Evolutionary conservation across 768 basidiomycete species (phyloP), one percentile per base, ranked within the genome.

Genomic region (Ephemerocybe angulata): DNA sequence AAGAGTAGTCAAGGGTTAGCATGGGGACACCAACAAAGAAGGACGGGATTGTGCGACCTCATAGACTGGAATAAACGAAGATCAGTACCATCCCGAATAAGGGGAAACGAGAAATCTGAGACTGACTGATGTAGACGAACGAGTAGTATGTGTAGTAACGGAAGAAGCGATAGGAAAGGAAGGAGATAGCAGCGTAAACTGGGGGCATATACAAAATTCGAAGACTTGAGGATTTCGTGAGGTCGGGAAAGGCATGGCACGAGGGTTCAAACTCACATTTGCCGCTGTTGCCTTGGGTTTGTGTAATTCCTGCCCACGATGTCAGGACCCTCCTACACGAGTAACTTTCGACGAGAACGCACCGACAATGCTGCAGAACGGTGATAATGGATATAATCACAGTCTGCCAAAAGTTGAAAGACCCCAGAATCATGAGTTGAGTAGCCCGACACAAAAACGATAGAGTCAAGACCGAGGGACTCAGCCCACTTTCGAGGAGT

Each of bases 171-270:
- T 90, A 95, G 25, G 88, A 89, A 61, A 90, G 81, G 73, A 94
- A 95, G 1, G 90, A 90, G 47, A 94, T 82, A 58, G 93, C 72
- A 25, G 86, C 86, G 66, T 88, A 93, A 40, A 93, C 76, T 1
- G 84, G 81, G 2, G 91, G 90, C 90, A 93, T 89, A 62, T 90
- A 90, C 58, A 93, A 64, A 43, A 93, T 83, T 55, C 90, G 84
- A n/a, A 91, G 62, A 55, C 87, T 90, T 63, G 13, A n/a, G 37
- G 12, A 41, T 21, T n/a, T 21, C 17, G 24, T 25, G 56, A 53
- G 22, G 12, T 50, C n/a, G 15, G 21, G 25, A n/a, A 44, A 12
- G n/a, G 21, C 24, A 17, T 21, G 6, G 29, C 8, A 17, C 5
- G 15, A 21, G 11, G 31, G 31, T 28, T 6, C 6, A 17, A 17